These are phyloP conservation scores for Podospora bellae-mahoneyi DNA, from an alignment of 495 filamentous ascomycete genomes.

Conservation along the genomic window DNA sequence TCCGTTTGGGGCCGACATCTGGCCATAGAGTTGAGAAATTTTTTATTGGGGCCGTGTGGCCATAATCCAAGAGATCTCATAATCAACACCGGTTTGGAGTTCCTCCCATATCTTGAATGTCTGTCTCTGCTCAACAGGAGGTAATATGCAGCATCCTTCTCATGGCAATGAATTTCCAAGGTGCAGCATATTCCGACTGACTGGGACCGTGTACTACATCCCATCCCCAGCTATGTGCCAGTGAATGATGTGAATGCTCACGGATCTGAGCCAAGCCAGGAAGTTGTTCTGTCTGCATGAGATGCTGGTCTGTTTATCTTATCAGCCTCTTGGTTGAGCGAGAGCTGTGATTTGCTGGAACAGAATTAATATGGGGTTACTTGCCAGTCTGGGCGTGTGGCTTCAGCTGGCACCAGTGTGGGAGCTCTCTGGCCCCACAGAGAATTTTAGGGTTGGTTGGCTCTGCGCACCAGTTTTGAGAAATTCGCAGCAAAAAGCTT, in stretches of 20 bases:
- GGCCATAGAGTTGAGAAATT: neutral
- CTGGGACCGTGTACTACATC: neutral
- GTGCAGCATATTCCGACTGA: neutral
- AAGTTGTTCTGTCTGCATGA: neutral
- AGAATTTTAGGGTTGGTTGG: slow-evolving; percentile 31
- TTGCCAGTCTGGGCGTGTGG: neutral
- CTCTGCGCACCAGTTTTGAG: slow-evolving; percentile 33
- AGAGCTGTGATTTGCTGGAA: neutral
- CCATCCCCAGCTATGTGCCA: neutral
- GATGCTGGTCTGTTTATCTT: neutral
- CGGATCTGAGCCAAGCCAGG: neutral
- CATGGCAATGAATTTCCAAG: neutral
- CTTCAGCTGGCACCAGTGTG: neutral
- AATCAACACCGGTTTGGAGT: neutral
- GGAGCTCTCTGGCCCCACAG: slow-evolving; percentile 15
- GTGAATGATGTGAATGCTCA: neutral
- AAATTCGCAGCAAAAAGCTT: slow-evolving; percentile 37
- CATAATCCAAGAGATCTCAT: neutral
- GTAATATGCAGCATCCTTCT: neutral
- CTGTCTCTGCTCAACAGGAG: neutral
- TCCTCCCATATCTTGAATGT: neutral
- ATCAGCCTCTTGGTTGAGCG: neutral
- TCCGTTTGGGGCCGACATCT: slow-evolving; percentile 5
- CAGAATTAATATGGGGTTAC: neutral
- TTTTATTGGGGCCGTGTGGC: neutral